Conservation (phyloP, 2,329 filamentous ascomycete species). For the Ceratocystis colombiana region DNA sequence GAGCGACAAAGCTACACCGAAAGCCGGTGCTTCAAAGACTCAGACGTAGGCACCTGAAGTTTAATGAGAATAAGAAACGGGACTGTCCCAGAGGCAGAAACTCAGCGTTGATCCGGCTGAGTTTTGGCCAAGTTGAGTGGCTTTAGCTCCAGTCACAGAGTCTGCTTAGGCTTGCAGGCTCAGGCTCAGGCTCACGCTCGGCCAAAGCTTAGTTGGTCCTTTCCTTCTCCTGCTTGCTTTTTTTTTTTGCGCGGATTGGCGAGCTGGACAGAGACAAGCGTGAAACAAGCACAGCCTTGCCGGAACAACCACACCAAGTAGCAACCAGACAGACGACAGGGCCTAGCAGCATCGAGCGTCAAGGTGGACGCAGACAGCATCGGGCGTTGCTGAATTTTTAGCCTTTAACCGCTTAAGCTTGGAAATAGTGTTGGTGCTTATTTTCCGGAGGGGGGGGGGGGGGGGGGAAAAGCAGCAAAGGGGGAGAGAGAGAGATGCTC, state of each 20-base stretch:
- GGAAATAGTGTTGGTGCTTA: neutral
- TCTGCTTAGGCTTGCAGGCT: neutral
- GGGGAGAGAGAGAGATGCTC: neutral
- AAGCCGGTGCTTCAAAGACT: neutral
- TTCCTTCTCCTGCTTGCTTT: neutral
- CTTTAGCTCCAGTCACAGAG: too few relatives aligned
- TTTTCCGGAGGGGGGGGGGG: neutral
- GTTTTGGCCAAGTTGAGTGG: too few relatives aligned
- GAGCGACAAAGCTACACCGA: too few relatives aligned
- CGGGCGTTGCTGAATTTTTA: neutral
- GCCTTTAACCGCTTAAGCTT: neutral
- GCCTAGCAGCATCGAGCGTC: neutral
- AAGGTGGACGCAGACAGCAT: neutral
- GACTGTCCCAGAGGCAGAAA: neutral
- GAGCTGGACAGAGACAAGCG: conserved; percentile 10
- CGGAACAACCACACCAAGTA: neutral
- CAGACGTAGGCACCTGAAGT: neutral
- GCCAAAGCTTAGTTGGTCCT: too few relatives aligned
- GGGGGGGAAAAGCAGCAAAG: neutral
- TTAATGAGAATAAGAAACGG: conserved; percentile 2
- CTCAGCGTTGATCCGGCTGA: too few relatives aligned
- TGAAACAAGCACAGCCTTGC: conserved; percentile 24
- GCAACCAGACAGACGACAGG: neutral
- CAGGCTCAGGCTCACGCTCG: too few relatives aligned
- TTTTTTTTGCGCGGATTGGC: neutral